Base-by-base conservation (phyloP, 345 rosid species). In the Rhizophora mangle region DNA sequence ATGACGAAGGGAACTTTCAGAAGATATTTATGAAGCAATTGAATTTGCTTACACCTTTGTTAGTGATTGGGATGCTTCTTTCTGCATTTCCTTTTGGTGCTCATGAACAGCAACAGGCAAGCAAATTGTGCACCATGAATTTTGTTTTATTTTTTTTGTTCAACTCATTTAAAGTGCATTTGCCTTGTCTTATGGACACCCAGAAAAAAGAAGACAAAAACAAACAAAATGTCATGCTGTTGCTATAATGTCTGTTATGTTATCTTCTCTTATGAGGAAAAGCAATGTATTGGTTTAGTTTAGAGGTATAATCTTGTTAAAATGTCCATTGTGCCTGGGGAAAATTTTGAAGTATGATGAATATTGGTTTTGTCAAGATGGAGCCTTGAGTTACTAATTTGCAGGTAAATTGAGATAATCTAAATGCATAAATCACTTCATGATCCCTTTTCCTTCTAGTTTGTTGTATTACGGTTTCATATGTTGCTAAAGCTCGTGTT, bases 21-120 rank as follows among this genome's bases (percentile, higher is more conserved):
- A 87, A 87, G 60, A 60, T 70, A 73, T 81, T 86, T 75, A 64
- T 64, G 67, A 86, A 75, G 70, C 70, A 77, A 32, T 83, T 85
- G 70, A 84, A 81, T 77, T 26, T 83, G 60, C 57, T 88, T 21
- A 67, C 78, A 36, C 90, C 96, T 37, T 70, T 91, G 20, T 55
- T 94, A 9, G 85, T 87, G 64, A 70, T 89, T 76, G 94, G 74
- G 9, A 10, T 85, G 49, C 77, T 89, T 69, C 72, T 88, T 56
- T 78, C 82, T 46, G 58, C 83, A 30, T 84, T 82, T 49, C 68
- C 89, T 29, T 82, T 78, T 63, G 83, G 81, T 64, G 37, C 86
- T 19, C 74, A 63, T 74, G 92, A 85, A 3, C 82, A 88, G 74
- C 83, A 89, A 68, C 90, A 87, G 89, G 98, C 85, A 81, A 77